Evolutionary conservation across 2,329 filamentous ascomycete genomes (phyloP), one percentile per base, ranked within the genome.

Genomic region (Macrophomina pseudophaseolina): DNA sequence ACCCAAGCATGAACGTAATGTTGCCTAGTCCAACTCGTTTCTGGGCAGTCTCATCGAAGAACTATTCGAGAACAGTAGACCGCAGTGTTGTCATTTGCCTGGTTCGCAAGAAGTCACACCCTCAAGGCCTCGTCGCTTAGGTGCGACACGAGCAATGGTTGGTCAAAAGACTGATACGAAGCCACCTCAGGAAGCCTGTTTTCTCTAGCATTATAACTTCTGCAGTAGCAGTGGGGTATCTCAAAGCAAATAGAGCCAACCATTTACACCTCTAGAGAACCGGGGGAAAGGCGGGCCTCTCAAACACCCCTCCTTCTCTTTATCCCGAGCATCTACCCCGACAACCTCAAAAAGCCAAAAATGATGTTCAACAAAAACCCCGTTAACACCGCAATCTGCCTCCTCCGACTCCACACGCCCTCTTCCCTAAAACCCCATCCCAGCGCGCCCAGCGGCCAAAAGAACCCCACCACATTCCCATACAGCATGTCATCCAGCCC

Each of bases 401-500:
- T 91, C 73, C 94, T 85, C 74, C 91, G 88, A 68, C 89, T 91
- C 88, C 93, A 97, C 68, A 98, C 89, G 0, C 92, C 93, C 67
- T 95, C 91, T 78, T 97, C 92, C 68, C 94, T 85, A 70, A 94
- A 86, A 59, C 96, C 82, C 93, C 94, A 97, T 63, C 90, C 88
- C 66, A 94, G 82, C 73, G 92, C 93, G 0, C 92, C 94, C 9
- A 98, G 79, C 4, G 95, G 95, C 88, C 94, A 98, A 77, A 99
- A 91, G 82, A 98, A 99, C 0, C 95, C 95, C 73, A 95, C 91
- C 67, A 96, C 82, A 78, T 95, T 92, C 4, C 94, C 95, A 80
- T 90, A 91, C 67, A 98, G 84, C 82, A 97, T 87, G 73, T 96
- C 90, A 74, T 98, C 94, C 52, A 97, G 81, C 11, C 91, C 85